Conservation (phyloP, 768 basidiomycete genomes). For the Russula earlei region DNA sequence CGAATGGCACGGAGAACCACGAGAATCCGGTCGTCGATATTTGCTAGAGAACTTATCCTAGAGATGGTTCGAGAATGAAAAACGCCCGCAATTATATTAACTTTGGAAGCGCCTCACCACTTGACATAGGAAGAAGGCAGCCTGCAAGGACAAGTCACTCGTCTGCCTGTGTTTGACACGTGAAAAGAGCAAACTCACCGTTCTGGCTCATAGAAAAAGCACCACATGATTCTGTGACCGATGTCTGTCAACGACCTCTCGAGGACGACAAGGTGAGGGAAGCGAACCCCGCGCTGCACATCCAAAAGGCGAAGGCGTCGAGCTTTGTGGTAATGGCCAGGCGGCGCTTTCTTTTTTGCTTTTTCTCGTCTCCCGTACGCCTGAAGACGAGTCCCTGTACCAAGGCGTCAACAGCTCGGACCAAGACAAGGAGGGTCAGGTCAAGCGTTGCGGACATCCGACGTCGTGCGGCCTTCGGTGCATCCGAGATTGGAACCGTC, state of each 20-base stretch:
- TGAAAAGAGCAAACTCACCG: constrained; percentile 33
- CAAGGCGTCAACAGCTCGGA: constrained; percentile 57
- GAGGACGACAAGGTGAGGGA: no score
- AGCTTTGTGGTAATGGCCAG: constrained; percentile 36
- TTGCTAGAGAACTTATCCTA: constrained; percentile 62
- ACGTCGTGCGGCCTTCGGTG: not conserved
- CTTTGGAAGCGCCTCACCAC: constrained; percentile 35
- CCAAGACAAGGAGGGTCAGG: constrained; percentile 55
- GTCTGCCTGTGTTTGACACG: not conserved
- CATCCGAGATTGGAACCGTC: constrained; percentile 17
- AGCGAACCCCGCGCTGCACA: constrained; percentile 60
- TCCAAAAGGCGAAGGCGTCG: constrained; percentile 71
- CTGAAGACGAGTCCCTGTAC: constrained; percentile 43
- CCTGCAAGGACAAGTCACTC: constrained; percentile 25
- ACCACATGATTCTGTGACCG: constrained; percentile 74
- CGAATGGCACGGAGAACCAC: constrained; percentile 45
- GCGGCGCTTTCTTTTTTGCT: constrained; percentile 27
- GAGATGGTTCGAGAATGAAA: not conserved
- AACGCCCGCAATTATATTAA: not conserved
- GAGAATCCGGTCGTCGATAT: constrained; percentile 53
- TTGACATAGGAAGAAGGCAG: constrained; percentile 60
- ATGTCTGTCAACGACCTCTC: not conserved
- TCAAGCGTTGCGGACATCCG: constrained; percentile 51
- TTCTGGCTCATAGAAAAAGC: constrained; percentile 70
- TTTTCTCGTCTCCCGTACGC: constrained; percentile 21